Percentiles rank a stretch among this genome's conserved stretches.
phyloP scores from a whole-genome alignment of 2,329 filamentous ascomycete species.

The Ophiostoma piceae region DNA sequence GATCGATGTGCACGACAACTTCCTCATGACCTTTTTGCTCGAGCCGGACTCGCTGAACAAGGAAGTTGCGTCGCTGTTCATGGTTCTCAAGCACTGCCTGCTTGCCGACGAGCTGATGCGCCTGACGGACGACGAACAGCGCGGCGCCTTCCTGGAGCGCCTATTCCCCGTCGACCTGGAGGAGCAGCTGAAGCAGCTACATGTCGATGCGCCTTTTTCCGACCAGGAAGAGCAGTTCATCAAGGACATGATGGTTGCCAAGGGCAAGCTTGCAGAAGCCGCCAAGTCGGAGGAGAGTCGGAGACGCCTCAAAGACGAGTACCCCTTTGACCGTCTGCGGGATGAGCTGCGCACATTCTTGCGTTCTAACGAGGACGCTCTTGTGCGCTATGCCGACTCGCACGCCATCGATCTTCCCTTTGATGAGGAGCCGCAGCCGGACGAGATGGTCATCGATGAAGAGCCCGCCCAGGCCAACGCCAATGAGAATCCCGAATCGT shows the following conservation, averaged over 20 bases:
- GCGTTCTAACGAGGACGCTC: conserved; percentile 32
- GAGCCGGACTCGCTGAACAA: conserved; percentile 39
- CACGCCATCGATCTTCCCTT: conserved; percentile 38
- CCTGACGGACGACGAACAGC: conserved; percentile 23
- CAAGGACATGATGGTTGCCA: conserved; percentile 29
- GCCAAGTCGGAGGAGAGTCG: conserved; percentile 46
- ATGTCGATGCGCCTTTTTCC: conserved; percentile 29
- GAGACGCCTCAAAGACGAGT: conserved; percentile 37
- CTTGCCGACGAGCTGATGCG: conserved; percentile 19
- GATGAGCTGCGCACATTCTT: conserved; percentile 34
- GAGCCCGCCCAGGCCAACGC: background rate
- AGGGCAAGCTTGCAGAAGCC: conserved; percentile 46
- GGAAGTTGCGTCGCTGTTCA: conserved; percentile 41
- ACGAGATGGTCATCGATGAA: conserved; percentile 24
- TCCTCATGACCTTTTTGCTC: conserved; percentile 42
- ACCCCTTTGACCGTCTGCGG: conserved; percentile 38
- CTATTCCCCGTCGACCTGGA: conserved; percentile 55
- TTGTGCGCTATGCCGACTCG: conserved; percentile 37
- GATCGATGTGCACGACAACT: conserved; percentile 41
- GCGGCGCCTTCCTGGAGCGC: conserved; percentile 42
- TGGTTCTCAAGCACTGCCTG: conserved; percentile 43
- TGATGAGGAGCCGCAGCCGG: conserved; percentile 32
- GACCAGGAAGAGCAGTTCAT: conserved; percentile 27
- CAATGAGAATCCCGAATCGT: background rate
- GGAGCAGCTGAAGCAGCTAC: conserved; percentile 36